Evolutionary conservation across 345 rosid genomes (phyloP), one percentile per base, ranked within the genome.

Genomic region (Acer yangbiense): DNA sequence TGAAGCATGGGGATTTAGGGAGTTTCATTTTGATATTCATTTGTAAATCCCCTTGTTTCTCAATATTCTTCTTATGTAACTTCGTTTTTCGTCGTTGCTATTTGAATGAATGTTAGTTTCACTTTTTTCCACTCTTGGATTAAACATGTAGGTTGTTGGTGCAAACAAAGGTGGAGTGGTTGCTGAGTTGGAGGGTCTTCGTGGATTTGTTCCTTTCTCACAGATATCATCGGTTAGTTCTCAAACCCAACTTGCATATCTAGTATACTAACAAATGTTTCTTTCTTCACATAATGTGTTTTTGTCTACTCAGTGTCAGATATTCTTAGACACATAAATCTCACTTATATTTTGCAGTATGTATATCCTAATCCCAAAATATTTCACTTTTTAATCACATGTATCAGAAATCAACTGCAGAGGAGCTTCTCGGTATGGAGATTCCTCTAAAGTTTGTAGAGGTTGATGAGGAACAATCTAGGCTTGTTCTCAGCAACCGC

Each of bases 101-200:
- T 10, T 43, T n/a, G 41, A 18, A 11, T 27, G 18, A 11, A 7
- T 10, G 25, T 55, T 46, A 12, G 73, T 73, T 41, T 76, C 27
- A 41, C 10, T 52, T 35, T 68, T 39, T 25, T 32, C 29, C 6
- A 1, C 44, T 57, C 23, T 39, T 73, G 55, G 79, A 71, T 63
- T 71, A 3, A 82, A 48, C 69, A 39, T 55, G 61, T 80, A 95
- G 99, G 92, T 95, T 80, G 85, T 95, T 79, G 88, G 89, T 48
- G 98, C 90, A 61, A 95, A 95, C 86, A 93, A 87, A 81, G 99
- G 99, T 82, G 99, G 99, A 79, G 87, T 93, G 71, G 98, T 93
- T 71, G 92, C 95, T 25, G 29, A 88, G 68, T 94, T 92, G 64
- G 99, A 95, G 81, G 93, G 97, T 76, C 91, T 93, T 71, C 85